Evolutionary conservation across 2,329 filamentous ascomycete genomes (phyloP).

Genomic region (Colletotrichum liriopes): DNA sequence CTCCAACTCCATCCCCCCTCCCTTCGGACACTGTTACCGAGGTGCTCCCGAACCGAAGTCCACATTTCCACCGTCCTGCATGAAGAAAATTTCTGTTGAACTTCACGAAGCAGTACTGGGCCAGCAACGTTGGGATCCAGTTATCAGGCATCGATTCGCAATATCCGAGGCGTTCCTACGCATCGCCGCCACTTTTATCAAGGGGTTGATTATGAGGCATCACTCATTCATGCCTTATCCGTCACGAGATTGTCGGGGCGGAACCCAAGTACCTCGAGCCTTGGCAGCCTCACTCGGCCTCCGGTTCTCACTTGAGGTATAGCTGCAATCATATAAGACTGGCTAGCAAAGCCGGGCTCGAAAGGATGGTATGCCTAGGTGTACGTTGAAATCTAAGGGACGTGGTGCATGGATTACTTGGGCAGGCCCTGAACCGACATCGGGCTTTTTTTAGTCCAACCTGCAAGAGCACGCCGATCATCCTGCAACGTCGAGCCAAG

Average conservation of each 20-base stretch:
- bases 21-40: not conserved
- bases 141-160: not conserved
- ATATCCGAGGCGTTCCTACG: not conserved
- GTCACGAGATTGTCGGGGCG: not conserved
- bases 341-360: not conserved
- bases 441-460: not conserved
- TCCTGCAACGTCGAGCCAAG: not conserved
- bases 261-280: not conserved
- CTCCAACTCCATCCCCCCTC: not conserved
- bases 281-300: not conserved
- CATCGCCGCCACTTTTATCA: not conserved
- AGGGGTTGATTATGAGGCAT: not conserved
- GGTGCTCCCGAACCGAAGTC: not conserved
- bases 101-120: not conserved
- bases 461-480: slow-evolving; percentile 2
- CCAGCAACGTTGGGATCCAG: not conserved
- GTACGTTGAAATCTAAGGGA: too few species aligned
- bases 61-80: slow-evolving; percentile 10
- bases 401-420: not conserved
- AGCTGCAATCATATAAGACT: not conserved
- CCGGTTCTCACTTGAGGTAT: not conserved
- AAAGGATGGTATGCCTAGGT: too few species aligned
- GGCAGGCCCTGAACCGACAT: not conserved
- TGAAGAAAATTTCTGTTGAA: not conserved
- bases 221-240: not conserved